Evolutionary conservation across 1,284 basidiomycete genomes (phyloP).

Genomic region (Ganoderma sinense): DNA sequence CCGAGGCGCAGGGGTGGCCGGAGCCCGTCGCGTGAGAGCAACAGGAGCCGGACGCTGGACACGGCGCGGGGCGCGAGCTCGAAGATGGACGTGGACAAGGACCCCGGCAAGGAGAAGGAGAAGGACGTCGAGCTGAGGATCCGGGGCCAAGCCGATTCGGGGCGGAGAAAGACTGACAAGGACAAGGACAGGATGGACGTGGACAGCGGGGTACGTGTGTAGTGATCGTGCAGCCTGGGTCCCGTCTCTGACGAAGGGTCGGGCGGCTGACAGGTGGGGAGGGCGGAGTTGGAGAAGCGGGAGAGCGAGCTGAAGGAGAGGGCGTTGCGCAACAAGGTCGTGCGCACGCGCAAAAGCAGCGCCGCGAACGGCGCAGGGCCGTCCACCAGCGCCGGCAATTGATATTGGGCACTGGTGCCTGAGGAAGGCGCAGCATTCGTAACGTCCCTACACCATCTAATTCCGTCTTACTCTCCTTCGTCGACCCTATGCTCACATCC

Average conservation of each 20-base stretch:
- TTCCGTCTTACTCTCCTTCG: background rate
- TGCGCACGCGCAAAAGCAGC: slow-evolving; percentile 66
- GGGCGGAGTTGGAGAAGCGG: slow-evolving; percentile 54
- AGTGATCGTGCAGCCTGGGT: background rate
- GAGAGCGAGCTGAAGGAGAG: slow-evolving; percentile 81
- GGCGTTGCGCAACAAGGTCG: slow-evolving; percentile 82
- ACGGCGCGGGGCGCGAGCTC: slow-evolving; percentile 19
- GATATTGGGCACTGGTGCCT: background rate
- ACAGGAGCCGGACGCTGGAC: slow-evolving; percentile 34
- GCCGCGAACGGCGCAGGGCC: slow-evolving; percentile 16
- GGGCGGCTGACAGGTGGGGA: slow-evolving; percentile 22
- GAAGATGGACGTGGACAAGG: slow-evolving; percentile 57
- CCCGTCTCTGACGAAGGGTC: slow-evolving; percentile 3
- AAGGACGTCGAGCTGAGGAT: slow-evolving; percentile 66
- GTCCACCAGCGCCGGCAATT: background rate
- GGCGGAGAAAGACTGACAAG: slow-evolving; percentile 49
- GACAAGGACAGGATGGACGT: slow-evolving; percentile 37
- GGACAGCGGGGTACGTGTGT: slow-evolving; percentile 2
- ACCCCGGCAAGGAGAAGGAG: slow-evolving; percentile 16
- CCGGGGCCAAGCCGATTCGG: slow-evolving; percentile 69
- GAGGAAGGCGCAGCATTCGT: slow-evolving; percentile 8
- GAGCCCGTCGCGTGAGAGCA: slow-evolving; percentile 27
- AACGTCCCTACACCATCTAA: slow-evolving; percentile 3
- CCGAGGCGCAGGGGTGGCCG: slow-evolving; percentile 31
- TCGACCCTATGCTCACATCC: slow-evolving; percentile 9